Conservation (phyloP, 805 yeast genomes). For the Komagataella mondaviorum region DNA sequence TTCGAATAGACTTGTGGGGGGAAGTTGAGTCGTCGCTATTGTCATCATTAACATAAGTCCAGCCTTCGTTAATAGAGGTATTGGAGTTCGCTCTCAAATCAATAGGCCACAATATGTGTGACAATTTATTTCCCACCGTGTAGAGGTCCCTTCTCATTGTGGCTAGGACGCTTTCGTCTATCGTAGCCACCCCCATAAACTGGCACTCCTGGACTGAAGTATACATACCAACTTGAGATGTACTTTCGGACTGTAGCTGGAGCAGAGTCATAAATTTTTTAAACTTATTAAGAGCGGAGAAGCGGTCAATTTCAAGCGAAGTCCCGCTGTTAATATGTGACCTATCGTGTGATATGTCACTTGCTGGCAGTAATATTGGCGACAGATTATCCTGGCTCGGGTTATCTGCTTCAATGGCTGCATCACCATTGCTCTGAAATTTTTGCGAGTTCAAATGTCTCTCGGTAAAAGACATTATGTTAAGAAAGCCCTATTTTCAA, state of each 20-base stretch:
- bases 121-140: conserved; percentile 18
- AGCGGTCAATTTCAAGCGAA: not conserved
- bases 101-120: conserved; percentile 23
- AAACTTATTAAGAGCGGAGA: not conserved
- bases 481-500: too few relatives aligned
- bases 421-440: conserved; percentile 6
- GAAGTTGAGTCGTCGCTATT: conserved; percentile 17
- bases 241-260: conserved; percentile 19
- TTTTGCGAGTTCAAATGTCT: not conserved
- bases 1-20: conserved; percentile 18
- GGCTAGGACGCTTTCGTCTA: conserved; percentile 39
- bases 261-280: conserved; percentile 5
- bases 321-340: not conserved
- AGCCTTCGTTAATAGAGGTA: conserved; percentile 11
- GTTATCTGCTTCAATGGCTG: conserved; percentile 3
- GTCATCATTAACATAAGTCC: conserved; percentile 6
- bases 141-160: conserved; percentile 26
- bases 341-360: conserved; percentile 10
- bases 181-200: conserved; percentile 42
- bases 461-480: not conserved
- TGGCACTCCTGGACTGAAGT: conserved; percentile 30
- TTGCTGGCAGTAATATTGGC: conserved; percentile 19
- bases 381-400: conserved; percentile 10
- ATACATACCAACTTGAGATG: conserved; percentile 13
- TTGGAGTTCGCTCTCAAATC: conserved; percentile 16